Evolutionary conservation across 169 alveolate genomes (phyloP), one percentile per base, ranked within the genome.

Genomic region (Plasmodium reichenowi): DNA sequence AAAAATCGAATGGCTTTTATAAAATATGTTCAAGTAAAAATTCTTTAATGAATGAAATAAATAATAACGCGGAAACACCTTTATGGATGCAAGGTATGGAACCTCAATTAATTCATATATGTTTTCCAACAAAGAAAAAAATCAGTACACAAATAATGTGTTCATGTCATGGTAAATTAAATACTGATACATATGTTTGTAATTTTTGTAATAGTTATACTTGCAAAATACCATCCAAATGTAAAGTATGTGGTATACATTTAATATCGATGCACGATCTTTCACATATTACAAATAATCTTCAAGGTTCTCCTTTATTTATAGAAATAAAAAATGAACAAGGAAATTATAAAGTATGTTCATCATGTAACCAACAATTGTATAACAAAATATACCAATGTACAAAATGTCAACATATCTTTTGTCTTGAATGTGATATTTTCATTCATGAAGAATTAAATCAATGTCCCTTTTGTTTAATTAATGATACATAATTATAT

Each of bases 21-120:
- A 83, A 83, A 70, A 83, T 83, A 52, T 83, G 91, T 48, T 43
- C 72, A 48, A 59, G 56, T 24, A 71, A 83, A 45, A 83, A 67
- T 45, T 1, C 54, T 10, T 72, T 83, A 24, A 15, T 70, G 17
- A 83, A 83, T 32, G 91, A 83, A 70, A 83, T 63, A 62, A 83
- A 67, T 56, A 68, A 70, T 45, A 7, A 32, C 13, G 70, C 91
- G 6, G 91, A 83, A 62, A 83, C 91, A 9, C 88, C 89, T 10
- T 43, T 72, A 43, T 92, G 96, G 96, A 76, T 88, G 74, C 63
- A 56, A 29, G 93, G 96, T 93, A 94, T 94, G 96, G 95, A 92
- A 60, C 95, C 96, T 6, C 90, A 92, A 48, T 80, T 94, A 22
- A 89, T 91, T 26, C 93, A 94, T 67, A 94, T 94, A 38, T 93